Conservation (phyloP, 441 rosid genomes). For the Codiaeum variegatum region DNA sequence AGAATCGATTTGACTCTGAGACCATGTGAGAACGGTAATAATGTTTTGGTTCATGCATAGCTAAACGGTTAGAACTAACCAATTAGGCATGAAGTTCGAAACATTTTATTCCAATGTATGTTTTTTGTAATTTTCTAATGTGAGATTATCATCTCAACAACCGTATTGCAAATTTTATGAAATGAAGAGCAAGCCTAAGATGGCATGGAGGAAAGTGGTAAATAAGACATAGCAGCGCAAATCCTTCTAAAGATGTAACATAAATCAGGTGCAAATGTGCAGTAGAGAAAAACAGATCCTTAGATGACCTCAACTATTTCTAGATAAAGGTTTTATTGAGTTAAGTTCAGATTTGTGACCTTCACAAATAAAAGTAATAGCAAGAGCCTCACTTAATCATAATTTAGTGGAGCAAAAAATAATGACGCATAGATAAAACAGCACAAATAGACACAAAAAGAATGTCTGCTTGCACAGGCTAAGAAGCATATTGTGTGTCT, state of each 20-base stretch:
- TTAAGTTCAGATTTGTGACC: not conserved
- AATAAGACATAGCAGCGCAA: not conserved
- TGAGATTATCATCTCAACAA: too few relatives aligned
- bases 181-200: not conserved
- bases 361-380: slow-evolving; percentile 1
- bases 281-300: not conserved
- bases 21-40: too few relatives aligned
- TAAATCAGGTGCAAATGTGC: not conserved
- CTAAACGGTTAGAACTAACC: too few relatives aligned
- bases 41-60: too few relatives aligned
- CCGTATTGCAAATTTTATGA: too few relatives aligned
- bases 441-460: not conserved
- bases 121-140: too few relatives aligned
- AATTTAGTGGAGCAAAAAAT: not conserved
- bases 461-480: not conserved
- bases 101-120: too few relatives aligned
- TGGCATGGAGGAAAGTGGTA: not conserved
- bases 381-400: slow-evolving; percentile 3
- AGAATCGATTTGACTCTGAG: too few relatives aligned
- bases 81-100: too few relatives aligned
- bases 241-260: not conserved
- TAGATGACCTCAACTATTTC: not conserved
- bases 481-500: not conserved
- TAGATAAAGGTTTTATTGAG: not conserved
- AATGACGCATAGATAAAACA: not conserved